These are phyloP conservation scores for Pseudoperonospora humuli DNA, from an alignment of 352 stramenopile genomes.

Conservation along the genomic window DNA sequence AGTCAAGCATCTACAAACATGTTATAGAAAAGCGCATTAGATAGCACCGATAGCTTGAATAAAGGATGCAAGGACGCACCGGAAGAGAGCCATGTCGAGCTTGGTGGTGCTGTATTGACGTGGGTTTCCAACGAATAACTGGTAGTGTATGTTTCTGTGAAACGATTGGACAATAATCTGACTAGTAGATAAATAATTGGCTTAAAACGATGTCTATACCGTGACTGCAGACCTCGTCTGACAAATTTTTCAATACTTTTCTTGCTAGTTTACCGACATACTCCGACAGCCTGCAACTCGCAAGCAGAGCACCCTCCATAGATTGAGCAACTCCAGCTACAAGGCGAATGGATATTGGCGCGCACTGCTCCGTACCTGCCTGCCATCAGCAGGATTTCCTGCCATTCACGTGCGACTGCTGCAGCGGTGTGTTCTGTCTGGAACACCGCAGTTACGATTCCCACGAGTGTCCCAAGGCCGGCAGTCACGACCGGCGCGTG, in stretches of 20 bases:
- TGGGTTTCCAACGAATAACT: slow-evolving; percentile 24
- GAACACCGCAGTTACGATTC: slow-evolving; percentile 71
- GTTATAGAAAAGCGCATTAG: slow-evolving; percentile 1
- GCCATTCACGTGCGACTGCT: slow-evolving; percentile 83
- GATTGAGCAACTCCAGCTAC: too few relatives aligned
- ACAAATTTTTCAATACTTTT: too few relatives aligned
- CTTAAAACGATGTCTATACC: too few relatives aligned
- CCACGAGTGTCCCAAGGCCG: slow-evolving; percentile 58
- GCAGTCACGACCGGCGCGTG: slow-evolving; percentile 58
- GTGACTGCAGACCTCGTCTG: too few relatives aligned
- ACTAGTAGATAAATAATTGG: too few relatives aligned
- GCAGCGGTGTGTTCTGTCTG: slow-evolving; percentile 73
- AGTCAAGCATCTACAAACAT: slow-evolving; percentile 36
- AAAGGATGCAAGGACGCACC: slow-evolving; percentile 18
- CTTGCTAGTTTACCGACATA: too few relatives aligned
- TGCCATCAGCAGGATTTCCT: slow-evolving; percentile 82
- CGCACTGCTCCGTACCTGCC: slow-evolving; percentile 53
- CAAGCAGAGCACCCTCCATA: too few relatives aligned
- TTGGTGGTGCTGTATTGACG: slow-evolving; percentile 16
- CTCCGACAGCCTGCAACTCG: too few relatives aligned
- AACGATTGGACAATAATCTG: slow-evolving; percentile 19
- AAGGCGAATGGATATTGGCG: slow-evolving; percentile 74
- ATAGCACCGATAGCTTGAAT: not conserved
- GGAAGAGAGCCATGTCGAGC: slow-evolving; percentile 31
- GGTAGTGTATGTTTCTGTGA: not conserved